Percentiles rank a stretch among this genome's conserved stretches.
Conservation (phyloP, 257 asterid species). For the Solanum dulcamara region DNA sequence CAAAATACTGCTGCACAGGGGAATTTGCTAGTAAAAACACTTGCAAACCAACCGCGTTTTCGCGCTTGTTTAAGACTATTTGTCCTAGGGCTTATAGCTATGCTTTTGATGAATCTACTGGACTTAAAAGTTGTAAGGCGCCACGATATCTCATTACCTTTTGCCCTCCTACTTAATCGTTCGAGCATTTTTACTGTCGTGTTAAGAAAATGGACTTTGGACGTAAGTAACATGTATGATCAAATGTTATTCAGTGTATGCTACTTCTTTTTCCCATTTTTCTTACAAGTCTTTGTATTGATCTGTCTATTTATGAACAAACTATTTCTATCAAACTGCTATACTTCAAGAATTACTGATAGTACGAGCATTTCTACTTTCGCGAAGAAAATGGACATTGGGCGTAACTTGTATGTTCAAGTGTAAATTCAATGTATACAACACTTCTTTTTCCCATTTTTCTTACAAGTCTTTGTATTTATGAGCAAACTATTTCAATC, state of each 20-base stretch:
- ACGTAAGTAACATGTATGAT: neutral
- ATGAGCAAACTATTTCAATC: neutral
- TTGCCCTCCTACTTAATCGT: slow-evolving; percentile 36
- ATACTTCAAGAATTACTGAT: neutral
- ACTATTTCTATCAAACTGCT: too few relatives aligned
- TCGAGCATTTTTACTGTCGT: neutral
- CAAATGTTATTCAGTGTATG: neutral
- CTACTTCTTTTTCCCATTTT: neutral
- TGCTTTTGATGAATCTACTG: slow-evolving; percentile 40
- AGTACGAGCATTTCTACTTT: neutral
- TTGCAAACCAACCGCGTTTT: slow-evolving; percentile 40
- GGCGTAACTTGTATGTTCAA: neutral
- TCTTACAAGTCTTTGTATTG: neutral
- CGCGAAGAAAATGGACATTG: neutral
- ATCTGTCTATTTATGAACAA: too few relatives aligned
- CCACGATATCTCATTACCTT: slow-evolving; percentile 42
- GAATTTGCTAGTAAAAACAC: slow-evolving; percentile 16
- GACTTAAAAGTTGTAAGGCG: slow-evolving; percentile 51
- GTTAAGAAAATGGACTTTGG: neutral
- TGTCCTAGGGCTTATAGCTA: slow-evolving; percentile 64
- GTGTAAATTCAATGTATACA: neutral
- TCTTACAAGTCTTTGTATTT: neutral
- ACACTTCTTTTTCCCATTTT: neutral
- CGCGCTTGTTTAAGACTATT: slow-evolving; percentile 41
- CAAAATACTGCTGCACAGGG: slow-evolving; percentile 47